Conservation (phyloP, 2,329 filamentous ascomycete species). For the Chrysoporthe austroafricana region DNA sequence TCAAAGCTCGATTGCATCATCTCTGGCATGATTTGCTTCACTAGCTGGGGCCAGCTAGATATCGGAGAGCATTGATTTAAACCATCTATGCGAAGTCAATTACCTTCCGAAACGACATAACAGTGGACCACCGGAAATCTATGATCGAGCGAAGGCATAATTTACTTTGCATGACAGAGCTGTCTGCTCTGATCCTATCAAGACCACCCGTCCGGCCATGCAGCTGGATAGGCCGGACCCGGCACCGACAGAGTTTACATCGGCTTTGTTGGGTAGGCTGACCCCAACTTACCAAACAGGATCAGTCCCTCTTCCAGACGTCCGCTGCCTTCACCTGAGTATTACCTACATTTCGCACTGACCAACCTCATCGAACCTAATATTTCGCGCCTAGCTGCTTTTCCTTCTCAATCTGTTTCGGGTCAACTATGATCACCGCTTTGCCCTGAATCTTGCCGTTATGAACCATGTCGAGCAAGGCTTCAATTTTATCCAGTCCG, state of each 20-base stretch:
- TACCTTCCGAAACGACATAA: too few relatives aligned
- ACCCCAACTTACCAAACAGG: too few relatives aligned
- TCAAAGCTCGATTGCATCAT: constrained; percentile 25
- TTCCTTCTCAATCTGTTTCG: constrained; percentile 39
- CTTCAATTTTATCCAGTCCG: constrained; percentile 54
- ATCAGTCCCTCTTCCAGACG: too few relatives aligned
- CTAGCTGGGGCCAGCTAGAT: background rate
- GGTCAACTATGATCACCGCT: constrained; percentile 55
- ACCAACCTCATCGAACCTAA: background rate
- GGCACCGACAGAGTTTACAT: background rate
- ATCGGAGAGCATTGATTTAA: background rate
- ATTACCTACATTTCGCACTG: too few relatives aligned
- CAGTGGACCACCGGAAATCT: too few relatives aligned
- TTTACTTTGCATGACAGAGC: background rate
- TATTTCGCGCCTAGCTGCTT: constrained; percentile 28
- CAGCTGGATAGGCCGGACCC: background rate
- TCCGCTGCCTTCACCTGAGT: too few relatives aligned
- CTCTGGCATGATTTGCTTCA: constrained; percentile 14
- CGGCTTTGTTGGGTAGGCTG: too few relatives aligned
- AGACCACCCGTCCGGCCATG: background rate
- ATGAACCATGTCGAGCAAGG: constrained; percentile 53
- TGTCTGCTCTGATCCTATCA: background rate
- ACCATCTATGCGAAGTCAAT: too few relatives aligned
- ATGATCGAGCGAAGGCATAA: background rate
- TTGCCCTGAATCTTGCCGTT: constrained; percentile 60